phyloP scores from a whole-genome alignment of 192 early-diverging fungal genomes.

The Coemansia sp. region DNA sequence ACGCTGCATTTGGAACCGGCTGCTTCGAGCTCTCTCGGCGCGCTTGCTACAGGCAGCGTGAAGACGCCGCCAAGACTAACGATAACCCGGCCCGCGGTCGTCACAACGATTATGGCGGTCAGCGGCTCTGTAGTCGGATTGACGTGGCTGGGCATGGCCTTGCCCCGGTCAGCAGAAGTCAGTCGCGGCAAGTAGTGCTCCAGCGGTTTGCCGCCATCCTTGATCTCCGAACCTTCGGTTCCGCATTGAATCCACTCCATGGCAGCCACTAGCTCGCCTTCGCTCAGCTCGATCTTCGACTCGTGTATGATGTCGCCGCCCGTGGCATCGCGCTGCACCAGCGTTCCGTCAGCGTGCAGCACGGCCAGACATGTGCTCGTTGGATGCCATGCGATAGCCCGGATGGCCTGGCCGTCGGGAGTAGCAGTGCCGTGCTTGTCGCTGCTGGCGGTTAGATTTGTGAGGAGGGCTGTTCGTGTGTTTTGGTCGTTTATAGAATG shows the following conservation, averaged over 20 bases:
- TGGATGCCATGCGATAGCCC: constrained; percentile 41
- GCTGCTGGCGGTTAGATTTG: too few relatives aligned
- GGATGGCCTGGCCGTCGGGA: constrained; percentile 5
- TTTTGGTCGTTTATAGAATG: constrained; percentile 21
- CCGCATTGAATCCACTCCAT: constrained; percentile 40
- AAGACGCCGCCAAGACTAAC: constrained; percentile 42
- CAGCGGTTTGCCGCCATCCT: not conserved
- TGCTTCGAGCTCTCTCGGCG: not conserved
- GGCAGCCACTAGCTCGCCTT: constrained; percentile 8
- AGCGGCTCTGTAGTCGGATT: constrained; percentile 17
- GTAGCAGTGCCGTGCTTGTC: not conserved
- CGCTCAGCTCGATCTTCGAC: constrained; percentile 12
- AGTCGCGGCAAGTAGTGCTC: constrained; percentile 29
- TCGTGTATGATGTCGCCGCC: constrained; percentile 44
- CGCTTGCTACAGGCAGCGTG: constrained; percentile 23
- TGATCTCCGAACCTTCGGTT: not conserved
- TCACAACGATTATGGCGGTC: constrained; percentile 26
- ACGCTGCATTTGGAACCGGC: not conserved
- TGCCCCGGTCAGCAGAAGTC: constrained; percentile 26
- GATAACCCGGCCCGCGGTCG: constrained; percentile 21
- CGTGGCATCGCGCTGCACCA: constrained; percentile 42
- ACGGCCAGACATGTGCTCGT: constrained; percentile 20
- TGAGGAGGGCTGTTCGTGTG: too few relatives aligned
- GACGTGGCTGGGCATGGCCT: constrained; percentile 20
- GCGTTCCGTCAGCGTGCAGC: constrained; percentile 29